A percentile compares a stretch with the other conserved stretches of the same genome.
Conservation (phyloP, 2,329 filamentous ascomycete species). For the Xylariaceae sp. region DNA sequence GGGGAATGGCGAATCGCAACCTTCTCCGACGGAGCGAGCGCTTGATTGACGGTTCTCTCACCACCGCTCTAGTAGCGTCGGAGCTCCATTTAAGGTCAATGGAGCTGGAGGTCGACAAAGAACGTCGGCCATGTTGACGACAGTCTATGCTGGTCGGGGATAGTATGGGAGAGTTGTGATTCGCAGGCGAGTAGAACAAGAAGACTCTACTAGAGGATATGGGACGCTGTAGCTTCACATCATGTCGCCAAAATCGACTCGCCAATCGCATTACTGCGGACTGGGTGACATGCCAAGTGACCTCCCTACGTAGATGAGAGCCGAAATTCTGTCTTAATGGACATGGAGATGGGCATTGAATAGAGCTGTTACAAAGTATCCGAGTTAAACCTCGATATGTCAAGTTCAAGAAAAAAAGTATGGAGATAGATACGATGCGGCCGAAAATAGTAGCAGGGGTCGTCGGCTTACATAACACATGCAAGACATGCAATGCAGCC, state of each 20-base stretch:
- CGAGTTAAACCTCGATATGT: too few species aligned
- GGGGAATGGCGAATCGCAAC: not conserved
- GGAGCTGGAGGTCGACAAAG: slow-evolving; percentile 13
- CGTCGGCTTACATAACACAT: too few species aligned
- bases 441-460: too few species aligned
- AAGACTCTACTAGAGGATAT: slow-evolving; percentile 17
- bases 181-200: slow-evolving; percentile 7
- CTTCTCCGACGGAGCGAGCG: not conserved
- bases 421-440: too few species aligned
- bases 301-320: not conserved
- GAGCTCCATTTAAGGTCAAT: too few species aligned
- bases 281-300: slow-evolving; percentile 24
- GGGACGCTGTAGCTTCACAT: slow-evolving; percentile 31
- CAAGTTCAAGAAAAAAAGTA: too few species aligned
- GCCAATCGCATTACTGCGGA: slow-evolving; percentile 35
- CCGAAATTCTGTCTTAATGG: not conserved
- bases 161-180: too few species aligned
- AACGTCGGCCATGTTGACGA: slow-evolving; percentile 4
- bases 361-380: too few species aligned
- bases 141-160: not conserved
- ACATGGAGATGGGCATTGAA: not conserved
- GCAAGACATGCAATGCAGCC: too few species aligned
- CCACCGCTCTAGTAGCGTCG: too few species aligned
- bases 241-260: slow-evolving; percentile 25
- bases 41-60: too few species aligned